A percentile compares a stretch with the other conserved stretches of the same genome.
phyloP scores from a whole-genome alignment of 2,329 filamentous ascomycete species.

The Erysiphe pulchra region DNA sequence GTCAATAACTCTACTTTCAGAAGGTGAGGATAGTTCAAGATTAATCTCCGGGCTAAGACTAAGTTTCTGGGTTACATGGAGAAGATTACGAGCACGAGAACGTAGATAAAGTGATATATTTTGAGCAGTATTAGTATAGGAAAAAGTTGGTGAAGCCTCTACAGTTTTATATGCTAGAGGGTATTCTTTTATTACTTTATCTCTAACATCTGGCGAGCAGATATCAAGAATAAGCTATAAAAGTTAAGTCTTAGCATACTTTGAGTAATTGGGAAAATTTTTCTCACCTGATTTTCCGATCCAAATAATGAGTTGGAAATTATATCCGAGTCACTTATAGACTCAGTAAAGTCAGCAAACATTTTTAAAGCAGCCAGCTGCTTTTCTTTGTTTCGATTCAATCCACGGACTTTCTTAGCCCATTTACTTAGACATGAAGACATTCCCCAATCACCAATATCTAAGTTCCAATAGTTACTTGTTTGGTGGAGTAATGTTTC shows the following conservation, averaged over 20 bases:
- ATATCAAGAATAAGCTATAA: constrained; percentile 9
- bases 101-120: constrained; percentile 11
- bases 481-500: constrained; percentile 37
- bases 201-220: constrained; percentile 10
- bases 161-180: constrained; percentile 26
- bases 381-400: constrained; percentile 4
- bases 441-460: constrained; percentile 30
- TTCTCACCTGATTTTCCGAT: constrained; percentile 7
- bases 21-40: constrained; percentile 5
- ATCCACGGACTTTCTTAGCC: constrained; percentile 12
- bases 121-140: constrained; percentile 4
- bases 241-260: neutral
- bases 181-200: constrained; percentile 27
- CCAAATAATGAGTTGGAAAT: constrained; percentile 14
- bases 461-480: constrained; percentile 42
- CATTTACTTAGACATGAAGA: constrained; percentile 17
- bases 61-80: constrained; percentile 9
- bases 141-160: constrained; percentile 18
- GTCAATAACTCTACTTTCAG: constrained; percentile 7
- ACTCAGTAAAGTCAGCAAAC: constrained; percentile 28
- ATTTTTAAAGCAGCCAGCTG: constrained; percentile 19
- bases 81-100: constrained; percentile 8
- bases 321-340: constrained; percentile 40
- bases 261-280: neutral
- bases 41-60: constrained; percentile 6